Evolutionary conservation across 495 filamentous ascomycete genomes (phyloP).

Genomic region (Bryoglossum gracile): DNA sequence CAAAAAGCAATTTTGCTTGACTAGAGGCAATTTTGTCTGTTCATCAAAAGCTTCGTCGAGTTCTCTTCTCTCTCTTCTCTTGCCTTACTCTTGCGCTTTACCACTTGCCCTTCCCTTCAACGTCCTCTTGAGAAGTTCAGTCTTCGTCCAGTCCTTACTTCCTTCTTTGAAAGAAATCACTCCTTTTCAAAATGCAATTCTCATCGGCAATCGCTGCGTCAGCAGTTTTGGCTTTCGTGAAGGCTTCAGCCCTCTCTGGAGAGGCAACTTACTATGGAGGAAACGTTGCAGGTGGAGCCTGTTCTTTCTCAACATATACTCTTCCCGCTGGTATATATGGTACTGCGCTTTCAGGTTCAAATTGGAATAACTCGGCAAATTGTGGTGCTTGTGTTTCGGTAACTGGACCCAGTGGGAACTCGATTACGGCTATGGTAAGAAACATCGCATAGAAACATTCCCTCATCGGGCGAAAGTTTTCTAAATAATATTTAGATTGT

Average conservation of each 20-base stretch:
- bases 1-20: not conserved
- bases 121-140: slow-evolving; percentile 6
- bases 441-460: no score
- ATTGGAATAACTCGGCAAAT: slow-evolving; percentile 44
- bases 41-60: not conserved
- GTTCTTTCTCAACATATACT: slow-evolving; percentile 51
- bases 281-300: slow-evolving; percentile 49
- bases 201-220: slow-evolving; percentile 9
- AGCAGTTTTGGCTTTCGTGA: slow-evolving; percentile 16
- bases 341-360: slow-evolving; percentile 43
- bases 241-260: slow-evolving; percentile 25
- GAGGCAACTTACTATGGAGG: slow-evolving; percentile 49
- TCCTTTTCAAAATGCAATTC: slow-evolving; percentile 18
- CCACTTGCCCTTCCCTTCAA: slow-evolving; percentile 3
- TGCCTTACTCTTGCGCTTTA: not conserved
- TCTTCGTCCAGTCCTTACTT: slow-evolving; percentile 23
- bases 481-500: slow-evolving; percentile 38
- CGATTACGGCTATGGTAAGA: slow-evolving; percentile 57
- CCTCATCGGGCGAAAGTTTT: not conserved
- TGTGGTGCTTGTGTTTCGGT: slow-evolving; percentile 54
- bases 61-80: not conserved
- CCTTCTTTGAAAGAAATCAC: slow-evolving; percentile 10
- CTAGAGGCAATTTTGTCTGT: not conserved
- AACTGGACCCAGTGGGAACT: slow-evolving; percentile 45
- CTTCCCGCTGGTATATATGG: slow-evolving; percentile 47